Evolutionary conservation across 495 filamentous ascomycete species (phyloP).

Genomic region (Cercophora samala): DNA sequence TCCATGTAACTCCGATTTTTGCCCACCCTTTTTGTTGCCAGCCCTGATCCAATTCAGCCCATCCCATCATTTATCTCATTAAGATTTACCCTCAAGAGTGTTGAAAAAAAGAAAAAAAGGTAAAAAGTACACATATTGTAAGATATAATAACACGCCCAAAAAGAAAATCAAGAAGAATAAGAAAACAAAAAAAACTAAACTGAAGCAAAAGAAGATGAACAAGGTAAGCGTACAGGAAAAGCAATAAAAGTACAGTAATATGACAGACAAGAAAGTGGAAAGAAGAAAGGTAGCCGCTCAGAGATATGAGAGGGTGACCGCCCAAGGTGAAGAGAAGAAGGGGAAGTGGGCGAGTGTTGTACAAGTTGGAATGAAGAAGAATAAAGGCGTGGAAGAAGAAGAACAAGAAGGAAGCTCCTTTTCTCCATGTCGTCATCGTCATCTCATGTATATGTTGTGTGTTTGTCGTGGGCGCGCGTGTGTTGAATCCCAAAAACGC

Average conservation of each 20-base stretch:
- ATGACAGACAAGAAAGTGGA: constrained; percentile 12
- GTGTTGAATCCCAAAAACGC: too few relatives aligned
- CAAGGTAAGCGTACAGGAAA: constrained; percentile 18
- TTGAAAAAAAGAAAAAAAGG: constrained; percentile 5
- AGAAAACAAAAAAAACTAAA: constrained; percentile 3
- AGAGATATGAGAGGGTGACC: neutral
- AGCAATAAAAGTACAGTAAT: constrained; percentile 9
- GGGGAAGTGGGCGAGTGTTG: neutral
- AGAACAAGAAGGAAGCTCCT: neutral
- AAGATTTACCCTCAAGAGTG: neutral
- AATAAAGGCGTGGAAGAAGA: neutral
- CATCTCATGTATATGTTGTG: neutral
- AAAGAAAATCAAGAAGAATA: constrained; percentile 3
- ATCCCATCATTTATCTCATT: neutral
- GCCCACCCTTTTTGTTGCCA: neutral
- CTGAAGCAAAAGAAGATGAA: constrained; percentile 2
- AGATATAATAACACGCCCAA: neutral
- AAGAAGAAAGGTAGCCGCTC: neutral
- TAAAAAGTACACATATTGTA: constrained; percentile 7
- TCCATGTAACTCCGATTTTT: neutral
- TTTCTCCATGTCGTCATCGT: neutral
- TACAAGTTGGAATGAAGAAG: constrained; percentile 5
- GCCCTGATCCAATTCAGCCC: neutral
- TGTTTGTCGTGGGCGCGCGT: neutral
- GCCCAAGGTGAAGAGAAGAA: neutral